These are phyloP conservation scores for Reutealis trisperma DNA, from an alignment of 345 rosid genomes.

Conservation along the genomic window DNA sequence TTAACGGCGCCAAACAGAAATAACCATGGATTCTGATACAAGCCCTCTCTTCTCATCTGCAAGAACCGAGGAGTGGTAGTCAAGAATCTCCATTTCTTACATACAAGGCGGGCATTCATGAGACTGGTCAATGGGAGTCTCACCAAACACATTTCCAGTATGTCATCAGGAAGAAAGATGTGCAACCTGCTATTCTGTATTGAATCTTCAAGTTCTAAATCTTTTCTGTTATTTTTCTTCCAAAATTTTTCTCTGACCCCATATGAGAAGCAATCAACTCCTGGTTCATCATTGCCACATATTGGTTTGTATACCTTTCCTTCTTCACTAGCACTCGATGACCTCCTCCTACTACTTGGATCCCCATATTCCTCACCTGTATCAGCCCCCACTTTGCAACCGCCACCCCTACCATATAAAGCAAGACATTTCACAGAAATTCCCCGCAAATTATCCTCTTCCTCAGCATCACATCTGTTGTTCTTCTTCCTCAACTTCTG, in stretches of 20 bases:
- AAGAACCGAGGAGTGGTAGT: slow-evolving; percentile 68
- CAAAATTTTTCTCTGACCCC: slow-evolving; percentile 81
- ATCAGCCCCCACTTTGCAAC: slow-evolving; percentile 96
- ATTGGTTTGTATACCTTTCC: slow-evolving; percentile 56
- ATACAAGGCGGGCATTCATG: slow-evolving; percentile 87
- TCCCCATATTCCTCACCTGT: slow-evolving; percentile 78
- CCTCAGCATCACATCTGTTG: slow-evolving; percentile 50
- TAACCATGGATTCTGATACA: slow-evolving; percentile 78
- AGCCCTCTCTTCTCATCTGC: slow-evolving; percentile 71
- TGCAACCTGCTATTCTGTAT: slow-evolving; percentile 54
- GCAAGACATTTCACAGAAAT: slow-evolving; percentile 68
- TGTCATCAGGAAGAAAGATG: slow-evolving; percentile 79
- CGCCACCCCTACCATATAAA: slow-evolving; percentile 74
- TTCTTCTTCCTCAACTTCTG: slow-evolving; percentile 68
- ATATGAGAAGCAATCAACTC: slow-evolving; percentile 83
- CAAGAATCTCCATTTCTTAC: slow-evolving; percentile 90
- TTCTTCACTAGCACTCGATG: slow-evolving; percentile 73
- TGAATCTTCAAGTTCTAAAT: slow-evolving; percentile 44
- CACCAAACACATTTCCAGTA: slow-evolving; percentile 87
- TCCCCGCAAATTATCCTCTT: slow-evolving; percentile 54
- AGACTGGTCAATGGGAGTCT: slow-evolving; percentile 82
- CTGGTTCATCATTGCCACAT: slow-evolving; percentile 72
- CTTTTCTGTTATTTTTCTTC: slow-evolving; percentile 65
- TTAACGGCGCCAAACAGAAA: slow-evolving; percentile 83
- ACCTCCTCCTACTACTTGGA: slow-evolving; percentile 69